Evolutionary conservation across 176 grass and related monocot species (phyloP).

Genomic region (Bolboschoenus planiculmis): DNA sequence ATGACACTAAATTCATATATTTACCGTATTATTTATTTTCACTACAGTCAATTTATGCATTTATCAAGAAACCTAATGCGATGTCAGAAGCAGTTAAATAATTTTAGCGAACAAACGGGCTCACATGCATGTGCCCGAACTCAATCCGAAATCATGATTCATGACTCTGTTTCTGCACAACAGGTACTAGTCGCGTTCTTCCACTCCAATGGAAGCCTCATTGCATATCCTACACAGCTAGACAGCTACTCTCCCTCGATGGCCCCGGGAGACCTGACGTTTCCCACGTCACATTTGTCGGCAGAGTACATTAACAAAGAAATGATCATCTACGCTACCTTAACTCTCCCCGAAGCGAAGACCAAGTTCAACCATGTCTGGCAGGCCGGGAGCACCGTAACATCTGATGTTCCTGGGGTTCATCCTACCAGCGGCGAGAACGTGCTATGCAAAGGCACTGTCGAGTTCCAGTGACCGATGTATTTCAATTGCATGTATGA

Average conservation of each 20-base stretch:
- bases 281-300: constrained; percentile 39
- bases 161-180: not conserved
- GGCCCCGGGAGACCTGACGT: constrained; percentile 36
- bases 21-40: not conserved
- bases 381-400: constrained; percentile 59
- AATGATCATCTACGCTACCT: constrained; percentile 76
- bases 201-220: constrained; percentile 55
- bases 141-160: not conserved
- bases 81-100: not conserved
- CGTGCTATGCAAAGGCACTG: constrained; percentile 46
- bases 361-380: constrained; percentile 77
- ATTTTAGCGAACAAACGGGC: not conserved
- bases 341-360: constrained; percentile 30
- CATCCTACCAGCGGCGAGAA: constrained; percentile 68
- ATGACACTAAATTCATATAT: not conserved
- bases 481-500: not conserved
- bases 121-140: not conserved
- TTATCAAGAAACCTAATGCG: not conserved
- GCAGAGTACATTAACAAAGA: constrained; percentile 39
- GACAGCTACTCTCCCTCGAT: constrained; percentile 75
- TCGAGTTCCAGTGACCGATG: constrained; percentile 48
- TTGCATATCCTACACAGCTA: constrained; percentile 60
- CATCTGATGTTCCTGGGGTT: constrained; percentile 49
- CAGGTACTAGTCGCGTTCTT: constrained; percentile 56
- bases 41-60: not conserved